Base-by-base conservation (phyloP, 108 stramenopile species). In the Bacterosira constricta region DNA sequence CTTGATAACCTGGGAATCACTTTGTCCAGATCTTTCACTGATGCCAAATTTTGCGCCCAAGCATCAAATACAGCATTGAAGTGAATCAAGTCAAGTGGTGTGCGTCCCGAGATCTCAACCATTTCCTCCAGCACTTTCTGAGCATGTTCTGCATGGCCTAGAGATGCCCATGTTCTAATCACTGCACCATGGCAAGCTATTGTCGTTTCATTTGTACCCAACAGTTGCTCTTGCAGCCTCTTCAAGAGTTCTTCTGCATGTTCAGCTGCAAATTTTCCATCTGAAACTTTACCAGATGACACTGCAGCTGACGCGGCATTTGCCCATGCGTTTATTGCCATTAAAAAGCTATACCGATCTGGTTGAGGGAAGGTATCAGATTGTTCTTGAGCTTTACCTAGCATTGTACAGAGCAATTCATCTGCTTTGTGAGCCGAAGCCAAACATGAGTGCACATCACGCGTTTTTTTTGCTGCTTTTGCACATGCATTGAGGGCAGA, bases 401-500 rank as follows among this genome's bases (percentile, higher is more conserved):
- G 12, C 47, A 85, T 60, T 11, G 56, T 36, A 15, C 56, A 50
- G 4, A 87, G 63, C 55, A 84, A 69, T 15, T 36, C 59, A 25
- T 69, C 52, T 25, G 84, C 81, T 50, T 71, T 69, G 21, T 83
- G 47, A 23, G 86, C 84, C n/a, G 60, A 52, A 34, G 51, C 42
- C 1, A 63, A 12, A 27, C 61, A 46, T 0, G 45, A 13, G 31
- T 50, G 59, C 42, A 37, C 8, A 41, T 69, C 61, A 31, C 45
- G 37, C 38, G 54, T 44, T 4, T 21, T 13, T 57, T 87, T 60
- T 15, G 73, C 66, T 3, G 84, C 73, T 30, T 63, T 58, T 4
- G 71, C 75, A 71, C 78, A 87, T 60, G 82, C 83, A 54, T 69
- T 64, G 25, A 87, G 61, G 12, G 73, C 78, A 13, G 71, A 76